These are phyloP conservation scores for Echium plantagineum DNA, from an alignment of 257 asterid genomes.

Conservation along the genomic window DNA sequence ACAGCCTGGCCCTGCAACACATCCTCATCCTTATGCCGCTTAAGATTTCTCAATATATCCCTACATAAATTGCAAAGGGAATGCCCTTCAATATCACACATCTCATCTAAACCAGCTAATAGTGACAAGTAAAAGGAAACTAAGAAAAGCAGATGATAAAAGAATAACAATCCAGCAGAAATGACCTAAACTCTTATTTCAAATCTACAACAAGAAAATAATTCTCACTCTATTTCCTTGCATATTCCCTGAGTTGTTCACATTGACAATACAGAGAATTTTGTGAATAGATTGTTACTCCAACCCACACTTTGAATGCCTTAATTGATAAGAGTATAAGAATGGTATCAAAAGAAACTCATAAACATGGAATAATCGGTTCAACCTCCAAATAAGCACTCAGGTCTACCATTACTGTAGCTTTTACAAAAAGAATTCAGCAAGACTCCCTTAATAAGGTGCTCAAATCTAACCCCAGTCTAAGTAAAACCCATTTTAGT, in stretches of 20 bases:
- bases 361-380: too few relatives aligned
- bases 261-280: too few relatives aligned
- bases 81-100: neutral
- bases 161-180: too few relatives aligned
- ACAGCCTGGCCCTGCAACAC: slow-evolving; percentile 74
- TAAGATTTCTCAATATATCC: slow-evolving; percentile 57
- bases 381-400: neutral
- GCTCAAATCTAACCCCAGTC: neutral
- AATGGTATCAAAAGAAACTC: neutral
- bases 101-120: too few relatives aligned
- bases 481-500: neutral
- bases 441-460: neutral
- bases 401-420: neutral
- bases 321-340: neutral
- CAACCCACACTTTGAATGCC: neutral
- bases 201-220: too few relatives aligned
- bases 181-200: too few relatives aligned
- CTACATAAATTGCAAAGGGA: slow-evolving; percentile 28
- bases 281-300: too few relatives aligned
- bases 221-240: too few relatives aligned
- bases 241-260: too few relatives aligned
- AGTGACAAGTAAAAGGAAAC: too few relatives aligned
- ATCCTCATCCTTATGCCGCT: slow-evolving; percentile 70
- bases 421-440: too few relatives aligned
- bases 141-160: too few relatives aligned